phyloP scores from a whole-genome alignment of 345 rosid genomes.

The Orychophragmus violaceus region DNA sequence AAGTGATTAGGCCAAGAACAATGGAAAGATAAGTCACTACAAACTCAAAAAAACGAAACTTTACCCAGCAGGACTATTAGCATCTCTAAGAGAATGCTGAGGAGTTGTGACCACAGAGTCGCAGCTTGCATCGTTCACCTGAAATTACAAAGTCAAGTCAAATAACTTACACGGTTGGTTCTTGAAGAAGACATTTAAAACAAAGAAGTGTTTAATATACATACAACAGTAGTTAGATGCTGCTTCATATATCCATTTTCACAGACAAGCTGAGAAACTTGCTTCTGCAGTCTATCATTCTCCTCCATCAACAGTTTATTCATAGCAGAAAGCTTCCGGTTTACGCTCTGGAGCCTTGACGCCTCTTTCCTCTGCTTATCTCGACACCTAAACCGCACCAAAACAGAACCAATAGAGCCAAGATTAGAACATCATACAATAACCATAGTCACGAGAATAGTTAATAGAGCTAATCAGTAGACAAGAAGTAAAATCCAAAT shows the following conservation, averaged over 20 bases:
- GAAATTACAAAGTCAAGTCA: neutral
- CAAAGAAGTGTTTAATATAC: neutral
- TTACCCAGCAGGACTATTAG: slow-evolving; percentile 98
- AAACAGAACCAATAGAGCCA: neutral
- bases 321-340: slow-evolving; percentile 91
- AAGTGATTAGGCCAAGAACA: neutral
- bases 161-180: neutral
- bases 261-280: slow-evolving; percentile 94
- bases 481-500: neutral
- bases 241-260: slow-evolving; percentile 93
- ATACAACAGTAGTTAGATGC: slow-evolving; percentile 65
- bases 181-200: neutral
- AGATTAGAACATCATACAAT: neutral
- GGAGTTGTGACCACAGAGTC: slow-evolving; percentile 94
- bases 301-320: slow-evolving; percentile 98
- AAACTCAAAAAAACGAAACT: neutral
- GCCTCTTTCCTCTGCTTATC: slow-evolving; percentile 99
- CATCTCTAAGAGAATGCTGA: slow-evolving; percentile 87
- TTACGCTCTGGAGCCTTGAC: slow-evolving; percentile 90
- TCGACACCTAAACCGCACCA: slow-evolving; percentile 60
- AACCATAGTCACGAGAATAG: neutral
- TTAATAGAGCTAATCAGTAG: neutral
- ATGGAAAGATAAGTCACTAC: neutral
- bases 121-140: slow-evolving; percentile 80
- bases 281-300: slow-evolving; percentile 96